Evolutionary conservation across 1,284 basidiomycete species (phyloP).

Genomic region (Tilletia setariae): DNA sequence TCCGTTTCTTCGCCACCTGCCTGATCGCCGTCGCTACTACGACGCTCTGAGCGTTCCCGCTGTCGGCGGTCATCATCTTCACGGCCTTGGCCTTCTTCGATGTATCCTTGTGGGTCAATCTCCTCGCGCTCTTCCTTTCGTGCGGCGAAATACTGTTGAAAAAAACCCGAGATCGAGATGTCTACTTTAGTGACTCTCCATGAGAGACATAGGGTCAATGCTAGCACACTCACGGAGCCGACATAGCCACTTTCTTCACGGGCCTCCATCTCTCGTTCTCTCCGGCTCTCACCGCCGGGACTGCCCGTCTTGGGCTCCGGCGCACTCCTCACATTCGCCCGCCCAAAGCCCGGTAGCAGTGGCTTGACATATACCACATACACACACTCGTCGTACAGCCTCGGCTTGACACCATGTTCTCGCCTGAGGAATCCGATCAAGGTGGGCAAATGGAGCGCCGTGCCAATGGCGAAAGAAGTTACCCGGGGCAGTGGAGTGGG

Average conservation of each 20-base stretch:
- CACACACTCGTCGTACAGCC: slow-evolving; percentile 87
- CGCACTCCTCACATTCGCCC: slow-evolving; percentile 78
- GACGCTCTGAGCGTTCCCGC: slow-evolving; percentile 17
- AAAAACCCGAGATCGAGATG: not conserved
- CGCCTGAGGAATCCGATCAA: slow-evolving; percentile 70
- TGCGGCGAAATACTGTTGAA: slow-evolving; percentile 41
- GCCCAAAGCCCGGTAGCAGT: slow-evolving; percentile 82
- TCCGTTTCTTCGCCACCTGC: slow-evolving; percentile 20
- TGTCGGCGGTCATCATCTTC: slow-evolving; percentile 15
- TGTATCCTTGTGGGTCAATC: slow-evolving; percentile 50
- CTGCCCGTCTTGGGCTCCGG: slow-evolving; percentile 61
- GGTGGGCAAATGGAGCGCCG: slow-evolving; percentile 58
- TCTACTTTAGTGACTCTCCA: not conserved
- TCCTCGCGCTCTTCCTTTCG: slow-evolving; percentile 43
- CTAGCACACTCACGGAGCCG: slow-evolving; percentile 58
- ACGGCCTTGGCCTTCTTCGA: slow-evolving; percentile 43
- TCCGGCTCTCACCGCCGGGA: slow-evolving; percentile 64
- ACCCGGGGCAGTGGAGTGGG: slow-evolving; percentile 46
- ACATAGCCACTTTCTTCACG: slow-evolving; percentile 87
- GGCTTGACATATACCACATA: slow-evolving; percentile 91
- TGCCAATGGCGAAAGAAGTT: slow-evolving; percentile 75
- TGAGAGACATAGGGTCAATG: not conserved
- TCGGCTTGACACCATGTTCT: slow-evolving; percentile 84
- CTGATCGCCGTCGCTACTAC: too few species aligned
- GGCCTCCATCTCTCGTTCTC: slow-evolving; percentile 68